Evolutionary conservation across 2,329 filamentous ascomycete species (phyloP).

Genomic region (Chalara sp.): DNA sequence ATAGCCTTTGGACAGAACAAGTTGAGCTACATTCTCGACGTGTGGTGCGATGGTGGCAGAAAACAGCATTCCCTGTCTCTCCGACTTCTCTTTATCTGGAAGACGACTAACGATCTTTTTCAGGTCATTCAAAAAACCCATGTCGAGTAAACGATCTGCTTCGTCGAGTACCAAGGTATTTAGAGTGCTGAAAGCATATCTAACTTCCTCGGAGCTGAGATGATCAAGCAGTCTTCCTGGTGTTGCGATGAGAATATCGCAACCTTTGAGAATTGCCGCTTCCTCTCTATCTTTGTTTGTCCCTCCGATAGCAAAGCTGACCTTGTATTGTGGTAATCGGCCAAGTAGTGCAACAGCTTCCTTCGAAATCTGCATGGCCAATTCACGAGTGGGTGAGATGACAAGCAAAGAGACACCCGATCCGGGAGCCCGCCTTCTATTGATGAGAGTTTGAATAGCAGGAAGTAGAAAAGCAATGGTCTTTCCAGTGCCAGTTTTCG

Average conservation of each 20-base stretch:
- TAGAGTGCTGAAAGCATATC: constrained; percentile 48
- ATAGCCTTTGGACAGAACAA: constrained; percentile 73
- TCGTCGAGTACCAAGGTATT: constrained; percentile 93
- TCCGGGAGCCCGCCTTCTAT: constrained; percentile 29
- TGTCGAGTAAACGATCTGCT: constrained; percentile 97
- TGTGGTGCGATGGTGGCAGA: constrained; percentile 86
- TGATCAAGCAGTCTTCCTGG: constrained; percentile 80
- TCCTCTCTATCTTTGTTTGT: constrained; percentile 71
- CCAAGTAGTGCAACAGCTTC: constrained; percentile 52
- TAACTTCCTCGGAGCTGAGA: constrained; percentile 48
- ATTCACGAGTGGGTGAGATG: constrained; percentile 73
- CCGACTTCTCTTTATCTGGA: constrained; percentile 53
- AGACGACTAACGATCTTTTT: constrained; percentile 53
- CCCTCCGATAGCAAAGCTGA: constrained; percentile 83
- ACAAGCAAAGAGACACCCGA: constrained; percentile 63
- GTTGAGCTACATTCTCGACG: constrained; percentile 72
- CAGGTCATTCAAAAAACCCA: constrained; percentile 69
- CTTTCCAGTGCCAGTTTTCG: constrained; percentile 95
- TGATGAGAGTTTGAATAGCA: constrained; percentile 63
- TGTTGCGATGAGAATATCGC: constrained; percentile 84
- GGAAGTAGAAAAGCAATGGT: constrained; percentile 90
- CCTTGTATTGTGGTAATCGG: constrained; percentile 32
- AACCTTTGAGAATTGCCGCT: constrained; percentile 63
- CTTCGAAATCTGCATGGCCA: constrained; percentile 72
- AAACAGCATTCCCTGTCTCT: constrained; percentile 88